These are phyloP conservation scores for Glarea lozoyensis DNA, from an alignment of 495 filamentous ascomycete species.

Conservation along the genomic window DNA sequence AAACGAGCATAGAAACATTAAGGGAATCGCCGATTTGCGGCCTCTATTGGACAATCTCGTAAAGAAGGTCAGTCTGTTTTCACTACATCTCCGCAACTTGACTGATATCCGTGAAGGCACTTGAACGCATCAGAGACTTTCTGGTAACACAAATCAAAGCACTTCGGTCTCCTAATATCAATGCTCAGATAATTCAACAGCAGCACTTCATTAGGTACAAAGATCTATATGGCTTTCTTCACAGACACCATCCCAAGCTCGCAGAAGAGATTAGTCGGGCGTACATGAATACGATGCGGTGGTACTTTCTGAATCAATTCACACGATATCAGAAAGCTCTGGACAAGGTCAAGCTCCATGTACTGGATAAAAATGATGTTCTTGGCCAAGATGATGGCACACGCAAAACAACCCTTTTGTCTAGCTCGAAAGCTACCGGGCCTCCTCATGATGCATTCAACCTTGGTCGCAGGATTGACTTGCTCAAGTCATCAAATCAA, in stretches of 20 bases:
- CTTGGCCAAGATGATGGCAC: slow-evolving; percentile 68
- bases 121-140: slow-evolving; percentile 89
- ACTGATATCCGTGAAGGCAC: slow-evolving; percentile 44
- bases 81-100: slow-evolving; percentile 1
- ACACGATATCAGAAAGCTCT: slow-evolving; percentile 77
- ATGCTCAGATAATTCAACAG: slow-evolving; percentile 92
- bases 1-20: slow-evolving; percentile 51
- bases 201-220: slow-evolving; percentile 79
- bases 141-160: slow-evolving; percentile 90
- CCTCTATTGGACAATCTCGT: slow-evolving; percentile 77
- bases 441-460: slow-evolving; percentile 80
- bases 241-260: slow-evolving; percentile 64
- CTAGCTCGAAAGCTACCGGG: slow-evolving; percentile 30
- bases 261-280: slow-evolving; percentile 85
- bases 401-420: slow-evolving; percentile 44
- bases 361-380: slow-evolving; percentile 75
- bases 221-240: slow-evolving; percentile 77
- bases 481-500: slow-evolving; percentile 60
- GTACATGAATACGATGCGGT: slow-evolving; percentile 97
- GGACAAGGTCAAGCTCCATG: slow-evolving; percentile 73
- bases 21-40: slow-evolving; percentile 72
- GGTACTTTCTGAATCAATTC: slow-evolving; percentile 94
- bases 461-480: slow-evolving; percentile 73
- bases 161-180: slow-evolving; percentile 85
- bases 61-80: slow-evolving; percentile 51